Evolutionary conservation across 306 rosid species (phyloP).

Genomic region (Canavalia ensiformis): DNA sequence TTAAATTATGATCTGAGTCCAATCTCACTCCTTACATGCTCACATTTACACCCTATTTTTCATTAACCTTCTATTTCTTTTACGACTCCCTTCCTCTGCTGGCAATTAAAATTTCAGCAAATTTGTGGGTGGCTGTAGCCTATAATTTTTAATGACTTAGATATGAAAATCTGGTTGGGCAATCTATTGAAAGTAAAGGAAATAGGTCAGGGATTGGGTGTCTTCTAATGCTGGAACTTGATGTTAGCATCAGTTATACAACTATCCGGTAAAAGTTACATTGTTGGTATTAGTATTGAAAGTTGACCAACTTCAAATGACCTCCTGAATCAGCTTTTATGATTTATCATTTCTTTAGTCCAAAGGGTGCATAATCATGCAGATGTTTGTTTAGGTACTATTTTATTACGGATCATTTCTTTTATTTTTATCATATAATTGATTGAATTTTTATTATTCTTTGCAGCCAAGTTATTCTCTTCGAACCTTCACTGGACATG

Average conservation of each 20-base stretch:
- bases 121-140: not conserved
- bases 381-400: constrained; percentile 28
- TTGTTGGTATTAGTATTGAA: constrained; percentile 14
- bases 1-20: constrained; percentile 4
- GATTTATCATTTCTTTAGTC: constrained; percentile 12
- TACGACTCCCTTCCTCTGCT: not conserved
- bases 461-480: constrained; percentile 81
- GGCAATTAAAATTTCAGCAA: constrained; percentile 18
- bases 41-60: not conserved
- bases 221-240: constrained; percentile 27
- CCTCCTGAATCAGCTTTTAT: not conserved
- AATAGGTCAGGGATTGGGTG: constrained; percentile 23
- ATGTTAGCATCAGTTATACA: constrained; percentile 22
- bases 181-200: constrained; percentile 28
- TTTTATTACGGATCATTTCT: not conserved
- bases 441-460: constrained; percentile 41
- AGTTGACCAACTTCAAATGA: constrained; percentile 15
- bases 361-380: not conserved
- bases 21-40: constrained; percentile 6
- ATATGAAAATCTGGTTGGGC: constrained; percentile 10
- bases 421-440: constrained; percentile 23
- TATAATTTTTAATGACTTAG: constrained; percentile 13
- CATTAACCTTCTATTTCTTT: constrained; percentile 10
- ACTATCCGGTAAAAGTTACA: constrained; percentile 23
- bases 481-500: constrained; percentile 77